These are phyloP conservation scores for Cupressus sempervirens DNA, from an alignment of 75 land plant genomes.

Conservation along the genomic window DNA sequence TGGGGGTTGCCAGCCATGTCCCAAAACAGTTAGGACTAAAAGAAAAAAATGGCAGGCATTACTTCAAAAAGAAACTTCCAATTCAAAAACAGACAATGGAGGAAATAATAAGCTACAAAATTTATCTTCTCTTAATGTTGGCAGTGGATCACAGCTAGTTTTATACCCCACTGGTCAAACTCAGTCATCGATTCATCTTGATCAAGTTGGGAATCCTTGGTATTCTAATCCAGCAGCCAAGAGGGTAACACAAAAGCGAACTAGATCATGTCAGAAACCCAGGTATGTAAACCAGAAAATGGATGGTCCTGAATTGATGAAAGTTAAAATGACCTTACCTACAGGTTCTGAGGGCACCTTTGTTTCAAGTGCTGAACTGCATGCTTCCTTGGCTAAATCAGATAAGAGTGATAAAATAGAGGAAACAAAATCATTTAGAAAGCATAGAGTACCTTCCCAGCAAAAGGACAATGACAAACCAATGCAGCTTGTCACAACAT, in stretches of 20 bases:
- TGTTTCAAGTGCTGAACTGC: not conserved
- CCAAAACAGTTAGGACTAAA: not conserved
- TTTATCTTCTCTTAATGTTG: not conserved
- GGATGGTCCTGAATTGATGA: not conserved
- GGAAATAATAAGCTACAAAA: not conserved
- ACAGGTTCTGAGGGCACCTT: not conserved
- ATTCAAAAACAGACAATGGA: not conserved
- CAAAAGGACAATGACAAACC: not conserved
- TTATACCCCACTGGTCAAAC: not conserved
- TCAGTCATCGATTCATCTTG: not conserved
- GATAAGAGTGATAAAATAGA: not conserved
- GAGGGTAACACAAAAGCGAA: not conserved
- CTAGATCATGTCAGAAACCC: not conserved
- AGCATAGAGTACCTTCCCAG: not conserved
- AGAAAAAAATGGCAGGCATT: not conserved
- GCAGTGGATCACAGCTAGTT: not conserved
- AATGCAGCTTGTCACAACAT: not conserved
- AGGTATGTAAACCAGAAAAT: not conserved
- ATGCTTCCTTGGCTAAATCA: not conserved
- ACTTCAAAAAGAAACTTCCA: not conserved
- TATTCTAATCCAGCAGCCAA: not conserved
- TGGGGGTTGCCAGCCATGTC: not conserved
- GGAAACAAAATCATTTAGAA: not conserved
- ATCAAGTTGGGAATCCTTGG: constrained; percentile 4
- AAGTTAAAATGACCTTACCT: not conserved